Evolutionary conservation across 371 early-diverging fungal species (phyloP).

Genomic region (Mucor mucedo): DNA sequence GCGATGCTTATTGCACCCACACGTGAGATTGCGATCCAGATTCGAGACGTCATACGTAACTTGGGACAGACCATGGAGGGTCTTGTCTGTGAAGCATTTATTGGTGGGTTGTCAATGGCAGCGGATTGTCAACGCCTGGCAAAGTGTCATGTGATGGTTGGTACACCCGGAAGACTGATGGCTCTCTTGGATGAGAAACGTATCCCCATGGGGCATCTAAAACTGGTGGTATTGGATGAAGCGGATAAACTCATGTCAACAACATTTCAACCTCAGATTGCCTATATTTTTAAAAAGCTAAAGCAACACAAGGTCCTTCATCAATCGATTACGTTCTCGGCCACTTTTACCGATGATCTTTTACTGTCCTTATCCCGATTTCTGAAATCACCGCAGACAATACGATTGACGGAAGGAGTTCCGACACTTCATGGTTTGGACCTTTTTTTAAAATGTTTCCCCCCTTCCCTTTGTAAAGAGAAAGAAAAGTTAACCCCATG

Average conservation of each 20-base stretch:
- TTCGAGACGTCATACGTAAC: slow-evolving; percentile 71
- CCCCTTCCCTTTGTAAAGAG: too few species aligned
- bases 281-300: slow-evolving; percentile 37
- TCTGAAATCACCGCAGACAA: slow-evolving; percentile 56
- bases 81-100: slow-evolving; percentile 77
- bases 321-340: slow-evolving; percentile 68
- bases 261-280: slow-evolving; percentile 44
- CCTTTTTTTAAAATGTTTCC: too few species aligned
- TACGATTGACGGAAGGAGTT: slow-evolving; percentile 62
- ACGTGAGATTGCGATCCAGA: slow-evolving; percentile 93
- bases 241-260: slow-evolving; percentile 90
- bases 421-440: slow-evolving; percentile 60
- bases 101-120: slow-evolving; percentile 82
- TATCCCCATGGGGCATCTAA: slow-evolving; percentile 68
- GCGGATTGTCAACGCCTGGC: slow-evolving; percentile 73
- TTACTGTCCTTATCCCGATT: slow-evolving; percentile 39
- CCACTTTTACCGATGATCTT: slow-evolving; percentile 63
- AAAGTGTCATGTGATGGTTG: slow-evolving; percentile 80
- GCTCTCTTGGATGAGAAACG: slow-evolving; percentile 74
- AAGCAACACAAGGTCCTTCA: slow-evolving; percentile 29
- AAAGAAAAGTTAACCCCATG: too few species aligned
- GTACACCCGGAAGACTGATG: slow-evolving; percentile 91
- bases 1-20: slow-evolving; percentile 89
- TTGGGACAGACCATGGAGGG: slow-evolving; percentile 56
- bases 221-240: slow-evolving; percentile 91